Percentiles rank a stretch among this genome's conserved stretches.
These are phyloP conservation scores for Paecilomyces variotii DNA, from an alignment of 2,329 filamentous ascomycete genomes.

Conservation along the genomic window DNA sequence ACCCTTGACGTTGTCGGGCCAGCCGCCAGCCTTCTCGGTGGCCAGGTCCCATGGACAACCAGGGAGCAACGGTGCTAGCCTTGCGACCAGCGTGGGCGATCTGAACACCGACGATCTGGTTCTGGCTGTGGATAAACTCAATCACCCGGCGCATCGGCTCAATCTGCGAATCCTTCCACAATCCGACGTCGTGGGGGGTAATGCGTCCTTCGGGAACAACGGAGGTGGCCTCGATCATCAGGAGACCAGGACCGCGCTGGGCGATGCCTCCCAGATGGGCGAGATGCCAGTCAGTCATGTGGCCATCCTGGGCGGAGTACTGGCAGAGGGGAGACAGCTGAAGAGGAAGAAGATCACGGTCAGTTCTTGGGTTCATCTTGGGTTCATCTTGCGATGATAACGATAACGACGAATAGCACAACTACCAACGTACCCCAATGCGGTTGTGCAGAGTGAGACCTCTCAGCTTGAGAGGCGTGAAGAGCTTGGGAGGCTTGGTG, in stretches of 20 bases:
- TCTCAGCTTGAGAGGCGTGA: conserved; percentile 49
- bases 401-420: too few species aligned
- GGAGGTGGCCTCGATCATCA: conserved; percentile 70
- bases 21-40: conserved; percentile 45
- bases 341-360: background rate
- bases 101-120: conserved; percentile 70
- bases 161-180: conserved; percentile 82
- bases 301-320: conserved; percentile 60
- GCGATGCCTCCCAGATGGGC: conserved; percentile 75
- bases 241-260: conserved; percentile 63
- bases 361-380: background rate
- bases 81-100: conserved; percentile 70
- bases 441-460: conserved; percentile 60
- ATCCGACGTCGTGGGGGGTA: conserved; percentile 51
- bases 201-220: conserved; percentile 73
- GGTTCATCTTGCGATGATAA: background rate
- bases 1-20: conserved; percentile 47
- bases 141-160: conserved; percentile 58
- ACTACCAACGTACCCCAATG: conserved; percentile 43
- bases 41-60: conserved; percentile 33
- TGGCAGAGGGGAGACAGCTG: conserved; percentile 57
- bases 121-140: conserved; percentile 73
- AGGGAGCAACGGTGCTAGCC: conserved; percentile 50
- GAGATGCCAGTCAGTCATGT: conserved; percentile 72
- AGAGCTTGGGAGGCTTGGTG: conserved; percentile 46